phyloP scores from a whole-genome alignment of 148 eudicot species.

The Bassia scoparia region DNA sequence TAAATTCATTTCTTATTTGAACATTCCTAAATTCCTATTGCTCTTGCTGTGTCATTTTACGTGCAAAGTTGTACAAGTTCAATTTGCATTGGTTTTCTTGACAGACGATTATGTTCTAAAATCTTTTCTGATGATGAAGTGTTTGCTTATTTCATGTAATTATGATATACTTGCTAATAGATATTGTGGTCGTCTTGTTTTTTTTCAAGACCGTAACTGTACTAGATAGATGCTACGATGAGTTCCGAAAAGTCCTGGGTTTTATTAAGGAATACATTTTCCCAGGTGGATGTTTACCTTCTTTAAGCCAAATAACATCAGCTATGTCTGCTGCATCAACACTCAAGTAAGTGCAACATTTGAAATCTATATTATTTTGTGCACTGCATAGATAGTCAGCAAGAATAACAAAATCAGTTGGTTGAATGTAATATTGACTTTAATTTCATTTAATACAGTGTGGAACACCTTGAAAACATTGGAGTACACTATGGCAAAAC shows the following conservation, averaged over 20 bases:
- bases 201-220: conserved; percentile 57
- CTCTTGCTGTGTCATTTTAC: not conserved
- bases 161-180: not conserved
- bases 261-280: conserved; percentile 85
- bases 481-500: conserved; percentile 71
- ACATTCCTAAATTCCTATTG: too few species aligned
- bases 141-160: not conserved
- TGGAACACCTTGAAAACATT: conserved; percentile 72
- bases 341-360: conserved; percentile 49
- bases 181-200: not conserved
- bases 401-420: not conserved
- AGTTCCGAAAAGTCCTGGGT: conserved; percentile 56
- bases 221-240: conserved; percentile 72
- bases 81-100: not conserved
- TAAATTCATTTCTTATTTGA: too few species aligned
- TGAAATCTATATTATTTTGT: not conserved
- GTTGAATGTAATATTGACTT: not conserved
- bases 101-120: not conserved
- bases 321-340: conserved; percentile 78
- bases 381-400: too few species aligned
- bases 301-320: conserved; percentile 56
- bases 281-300: conserved; percentile 76
- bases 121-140: not conserved
- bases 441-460: conserved; percentile 34
- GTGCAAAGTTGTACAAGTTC: not conserved